These are phyloP conservation scores for Wickerhamomyces queroliae DNA, from an alignment of 805 yeast species.

Conservation along the genomic window DNA sequence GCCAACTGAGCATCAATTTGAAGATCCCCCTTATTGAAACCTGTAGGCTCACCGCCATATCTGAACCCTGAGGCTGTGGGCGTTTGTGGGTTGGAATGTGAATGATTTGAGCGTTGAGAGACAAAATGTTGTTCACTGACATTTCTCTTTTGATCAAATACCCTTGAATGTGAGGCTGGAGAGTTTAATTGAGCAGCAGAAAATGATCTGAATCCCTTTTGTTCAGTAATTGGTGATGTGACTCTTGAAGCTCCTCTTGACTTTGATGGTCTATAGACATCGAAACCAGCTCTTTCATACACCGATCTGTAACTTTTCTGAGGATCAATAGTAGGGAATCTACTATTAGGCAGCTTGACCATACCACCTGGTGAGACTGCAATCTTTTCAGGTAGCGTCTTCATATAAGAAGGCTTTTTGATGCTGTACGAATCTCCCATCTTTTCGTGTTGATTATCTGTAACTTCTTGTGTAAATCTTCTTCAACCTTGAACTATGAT, in stretches of 20 bases:
- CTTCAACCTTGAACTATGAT: too few species aligned
- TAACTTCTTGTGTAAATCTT: too few species aligned
- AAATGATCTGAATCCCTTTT: slow-evolving; percentile 8
- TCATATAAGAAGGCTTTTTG: slow-evolving; percentile 20
- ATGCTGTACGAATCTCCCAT: slow-evolving; percentile 1
- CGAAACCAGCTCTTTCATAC: slow-evolving; percentile 81
- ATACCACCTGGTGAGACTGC: slow-evolving; percentile 21
- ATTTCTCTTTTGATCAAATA: slow-evolving; percentile 10
- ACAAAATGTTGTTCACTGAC: slow-evolving; percentile 9
- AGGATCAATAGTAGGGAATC: slow-evolving; percentile 67
- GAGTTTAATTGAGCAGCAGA: slow-evolving; percentile 8
- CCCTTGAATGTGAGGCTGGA: neutral
- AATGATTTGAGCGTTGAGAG: neutral
- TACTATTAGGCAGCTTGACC: slow-evolving; percentile 29
- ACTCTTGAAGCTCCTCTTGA: neutral
- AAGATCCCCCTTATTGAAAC: neutral
- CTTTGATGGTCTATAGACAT: slow-evolving; percentile 33
- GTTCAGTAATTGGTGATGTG: slow-evolving; percentile 1
- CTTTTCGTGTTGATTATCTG: too few species aligned
- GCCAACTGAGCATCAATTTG: slow-evolving; percentile 13
- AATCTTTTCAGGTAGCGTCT: slow-evolving; percentile 20
- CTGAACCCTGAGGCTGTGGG: neutral
- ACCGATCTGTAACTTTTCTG: slow-evolving; percentile 61
- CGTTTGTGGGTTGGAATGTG: neutral
- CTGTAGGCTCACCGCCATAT: neutral